These are phyloP conservation scores for Narthecium ossifragum DNA, from an alignment of 106 monocot genomes.

Conservation along the genomic window DNA sequence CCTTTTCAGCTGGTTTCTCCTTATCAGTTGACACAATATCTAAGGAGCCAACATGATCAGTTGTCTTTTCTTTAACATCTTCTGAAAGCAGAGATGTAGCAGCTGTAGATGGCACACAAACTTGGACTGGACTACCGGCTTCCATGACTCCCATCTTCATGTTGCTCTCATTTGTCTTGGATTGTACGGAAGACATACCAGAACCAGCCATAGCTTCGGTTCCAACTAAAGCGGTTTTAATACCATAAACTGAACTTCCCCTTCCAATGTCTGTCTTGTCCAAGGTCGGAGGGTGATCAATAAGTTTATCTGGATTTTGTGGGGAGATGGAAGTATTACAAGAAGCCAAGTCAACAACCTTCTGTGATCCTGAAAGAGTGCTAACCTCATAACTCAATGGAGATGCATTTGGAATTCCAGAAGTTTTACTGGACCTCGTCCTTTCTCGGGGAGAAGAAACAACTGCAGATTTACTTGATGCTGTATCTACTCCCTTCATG, in stretches of 20 bases:
- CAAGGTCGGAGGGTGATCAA: not conserved
- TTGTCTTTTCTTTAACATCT: constrained; percentile 15
- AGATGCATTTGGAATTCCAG: not conserved
- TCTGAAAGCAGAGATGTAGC: constrained; percentile 8
- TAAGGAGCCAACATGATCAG: not conserved
- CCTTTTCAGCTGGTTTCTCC: constrained; percentile 10
- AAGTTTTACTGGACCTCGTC: constrained; percentile 3
- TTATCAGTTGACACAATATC: not conserved
- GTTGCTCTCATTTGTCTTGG: constrained; percentile 5
- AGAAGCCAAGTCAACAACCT: constrained; percentile 13
- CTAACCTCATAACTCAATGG: constrained; percentile 2
- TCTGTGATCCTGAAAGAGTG: constrained; percentile 14
- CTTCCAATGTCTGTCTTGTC: constrained; percentile 1
- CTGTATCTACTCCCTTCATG: constrained; percentile 13
- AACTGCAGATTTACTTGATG: constrained; percentile 5
- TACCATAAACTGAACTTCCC: not conserved
- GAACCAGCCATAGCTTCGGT: not conserved
- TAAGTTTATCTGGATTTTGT: constrained; percentile 4
- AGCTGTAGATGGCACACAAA: not conserved
- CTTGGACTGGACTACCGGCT: not conserved
- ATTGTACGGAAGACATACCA: not conserved
- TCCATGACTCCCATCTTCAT: constrained; percentile 12
- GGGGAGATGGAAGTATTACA: constrained; percentile 10
- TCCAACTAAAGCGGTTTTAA: constrained; percentile 7
- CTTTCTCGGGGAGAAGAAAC: constrained; percentile 12